Conservation (phyloP, 371 early-diverging fungal species). For the Mucor sp. region DNA sequence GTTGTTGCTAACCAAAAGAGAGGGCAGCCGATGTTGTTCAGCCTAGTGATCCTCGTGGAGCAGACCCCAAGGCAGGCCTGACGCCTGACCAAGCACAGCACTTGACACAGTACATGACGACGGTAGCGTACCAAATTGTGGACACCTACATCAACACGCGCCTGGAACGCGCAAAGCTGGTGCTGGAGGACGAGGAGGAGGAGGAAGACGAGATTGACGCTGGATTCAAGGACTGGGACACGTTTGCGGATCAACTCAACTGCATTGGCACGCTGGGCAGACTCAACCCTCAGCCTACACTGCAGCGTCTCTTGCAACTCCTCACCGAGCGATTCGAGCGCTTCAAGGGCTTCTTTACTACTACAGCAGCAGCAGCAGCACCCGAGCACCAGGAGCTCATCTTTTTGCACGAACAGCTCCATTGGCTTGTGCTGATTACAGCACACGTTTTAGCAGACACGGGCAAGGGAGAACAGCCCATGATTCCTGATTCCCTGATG, state of each 20-base stretch:
- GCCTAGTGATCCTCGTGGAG: slow-evolving; percentile 25
- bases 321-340: slow-evolving; percentile 52
- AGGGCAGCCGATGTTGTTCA: slow-evolving; percentile 31
- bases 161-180: slow-evolving; percentile 60
- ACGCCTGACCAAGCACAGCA: slow-evolving; percentile 27
- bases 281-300: slow-evolving; percentile 54
- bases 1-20: not conserved
- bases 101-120: slow-evolving; percentile 55
- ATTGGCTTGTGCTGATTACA: slow-evolving; percentile 75
- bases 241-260: slow-evolving; percentile 76
- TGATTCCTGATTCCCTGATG: slow-evolving; percentile 68
- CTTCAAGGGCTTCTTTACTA: slow-evolving; percentile 44
- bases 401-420: slow-evolving; percentile 65
- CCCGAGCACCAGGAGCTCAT: slow-evolving; percentile 32
- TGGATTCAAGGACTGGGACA: slow-evolving; percentile 71
- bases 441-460: slow-evolving; percentile 71
- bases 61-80: slow-evolving; percentile 16
- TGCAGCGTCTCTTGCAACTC: slow-evolving; percentile 51
- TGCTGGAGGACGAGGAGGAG: slow-evolving; percentile 57
- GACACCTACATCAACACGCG: slow-evolving; percentile 70
- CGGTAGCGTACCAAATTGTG: slow-evolving; percentile 60
- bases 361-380: slow-evolving; percentile 6
- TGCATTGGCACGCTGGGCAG: slow-evolving; percentile 69
- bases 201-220: slow-evolving; percentile 64
- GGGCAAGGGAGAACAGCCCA: slow-evolving; percentile 72